Evolutionary conservation across 1,284 basidiomycete species (phyloP).

Genomic region (Ustilago xerochloae): DNA sequence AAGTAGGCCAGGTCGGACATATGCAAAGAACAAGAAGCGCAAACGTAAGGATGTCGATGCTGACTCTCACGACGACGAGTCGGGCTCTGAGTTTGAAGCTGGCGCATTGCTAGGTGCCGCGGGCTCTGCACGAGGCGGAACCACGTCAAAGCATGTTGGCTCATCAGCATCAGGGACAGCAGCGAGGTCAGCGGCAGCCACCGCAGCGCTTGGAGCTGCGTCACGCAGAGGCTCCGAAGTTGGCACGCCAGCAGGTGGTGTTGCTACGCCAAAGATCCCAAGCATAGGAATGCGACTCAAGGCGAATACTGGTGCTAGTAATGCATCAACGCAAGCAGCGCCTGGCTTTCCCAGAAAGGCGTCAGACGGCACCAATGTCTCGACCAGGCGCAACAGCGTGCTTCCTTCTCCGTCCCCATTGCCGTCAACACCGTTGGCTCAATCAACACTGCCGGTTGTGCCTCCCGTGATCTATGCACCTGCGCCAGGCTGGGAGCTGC

Average conservation of each 20-base stretch:
- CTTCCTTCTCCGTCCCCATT: conserved; percentile 44
- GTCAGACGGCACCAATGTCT: conserved; percentile 30
- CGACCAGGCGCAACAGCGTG: conserved; percentile 46
- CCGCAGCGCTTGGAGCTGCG: background rate
- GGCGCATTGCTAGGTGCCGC: conserved; percentile 31
- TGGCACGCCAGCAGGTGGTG: conserved; percentile 7
- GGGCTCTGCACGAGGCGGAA: conserved; percentile 9
- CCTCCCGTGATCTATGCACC: conserved; percentile 33
- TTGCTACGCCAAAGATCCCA: conserved; percentile 24
- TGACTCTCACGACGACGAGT: conserved; percentile 48
- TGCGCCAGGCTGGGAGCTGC: conserved; percentile 57
- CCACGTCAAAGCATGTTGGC: conserved; percentile 24
- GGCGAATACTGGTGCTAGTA: conserved; percentile 35
- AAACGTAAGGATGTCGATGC: conserved; percentile 35
- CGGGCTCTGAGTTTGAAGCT: conserved; percentile 49
- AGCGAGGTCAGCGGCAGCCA: conserved; percentile 17
- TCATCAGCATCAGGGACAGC: conserved; percentile 9
- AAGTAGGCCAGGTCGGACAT: conserved; percentile 51
- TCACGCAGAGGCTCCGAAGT: conserved; percentile 30
- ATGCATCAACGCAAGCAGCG: conserved; percentile 20
- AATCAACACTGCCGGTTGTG: background rate
- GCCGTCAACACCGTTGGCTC: conserved; percentile 37
- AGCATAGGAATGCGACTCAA: conserved; percentile 55
- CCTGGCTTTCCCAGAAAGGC: conserved; percentile 41
- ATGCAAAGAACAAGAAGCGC: conserved; percentile 52